Evolutionary conservation across 768 basidiomycete species (phyloP), one percentile per base, ranked within the genome.

Genomic region (Boletus edulis): DNA sequence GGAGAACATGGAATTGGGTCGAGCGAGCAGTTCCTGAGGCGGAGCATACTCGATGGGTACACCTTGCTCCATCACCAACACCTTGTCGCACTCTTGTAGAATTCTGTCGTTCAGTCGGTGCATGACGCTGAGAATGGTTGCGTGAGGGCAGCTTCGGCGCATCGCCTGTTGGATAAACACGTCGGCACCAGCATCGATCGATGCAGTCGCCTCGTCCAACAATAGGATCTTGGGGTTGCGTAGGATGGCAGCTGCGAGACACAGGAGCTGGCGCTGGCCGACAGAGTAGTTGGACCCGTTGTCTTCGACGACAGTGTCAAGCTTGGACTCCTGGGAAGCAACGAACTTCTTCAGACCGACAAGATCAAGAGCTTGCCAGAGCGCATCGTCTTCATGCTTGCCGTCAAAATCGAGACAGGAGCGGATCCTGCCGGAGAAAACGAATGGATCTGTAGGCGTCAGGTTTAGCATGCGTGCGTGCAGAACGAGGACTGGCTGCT

Each of bases 231-330:
- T 66, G 20, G 67, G 70, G 43, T 71, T 67, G 45, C 70, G 64
- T 1, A 71, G 58, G 56, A 69, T 65, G 40, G 67, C 68, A 38
- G 56, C 61, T 20, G 69, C 67, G 40, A 71, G 85, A 15, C 91
- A 90, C 27, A 98, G 68, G 11, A 95, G 73, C 72, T 97, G 95
- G 64, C 83, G 83, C 75, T 98, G 95, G 7, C 95, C 95, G 40
- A 96, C 96, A 59, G 89, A 92, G 58, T 94, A 72, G 50, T 81
- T 86, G 5, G 87, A 83, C 2, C 94, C 94, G 48, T 81, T 83
- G 42, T 78, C 83, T 2, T 92, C 91, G 5, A 97, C 75, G 40
- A 76, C 73, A 0, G 94, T 95, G 54, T 94, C 90, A 60, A 63
- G 66, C 59, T 57, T 96, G 94, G 4, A 91, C 89, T 22, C 88